Conservation (phyloP, 129 eudicot genomes). For the Flaveria robusta region DNA sequence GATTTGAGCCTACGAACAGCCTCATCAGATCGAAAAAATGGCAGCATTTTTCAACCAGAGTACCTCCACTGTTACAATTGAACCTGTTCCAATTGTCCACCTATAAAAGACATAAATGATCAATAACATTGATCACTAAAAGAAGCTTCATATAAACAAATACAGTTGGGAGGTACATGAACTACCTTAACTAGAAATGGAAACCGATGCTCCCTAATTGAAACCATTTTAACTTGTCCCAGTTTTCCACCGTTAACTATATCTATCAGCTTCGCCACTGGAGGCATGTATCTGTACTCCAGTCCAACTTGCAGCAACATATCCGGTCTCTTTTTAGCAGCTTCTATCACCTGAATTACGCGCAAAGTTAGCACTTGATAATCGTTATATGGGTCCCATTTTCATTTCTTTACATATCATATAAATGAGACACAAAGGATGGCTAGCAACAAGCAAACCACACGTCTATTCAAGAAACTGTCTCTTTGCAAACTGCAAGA, state of each 20-base stretch:
- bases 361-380: constrained; percentile 12
- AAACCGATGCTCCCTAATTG: constrained; percentile 90
- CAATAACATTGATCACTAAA: constrained; percentile 9
- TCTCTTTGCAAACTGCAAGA: constrained; percentile 1
- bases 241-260: constrained; percentile 72
- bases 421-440: background rate
- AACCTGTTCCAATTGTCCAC: constrained; percentile 95
- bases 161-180: background rate
- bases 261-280: constrained; percentile 90
- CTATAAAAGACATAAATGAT: constrained; percentile 35
- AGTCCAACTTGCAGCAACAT: constrained; percentile 91
- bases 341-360: constrained; percentile 66
- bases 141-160: background rate
- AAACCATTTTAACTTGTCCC: constrained; percentile 89
- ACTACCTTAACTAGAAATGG: constrained; percentile 91
- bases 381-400: background rate
- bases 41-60: constrained; percentile 98
- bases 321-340: constrained; percentile 85
- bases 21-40: constrained; percentile 99
- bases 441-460: no score
- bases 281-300: constrained; percentile 99
- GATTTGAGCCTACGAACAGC: constrained; percentile 85
- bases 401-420: background rate
- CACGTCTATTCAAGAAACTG: no score
- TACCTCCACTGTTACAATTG: constrained; percentile 91